Conservation (phyloP, 495 filamentous ascomycete genomes). For the Parathielavia appendiculata region DNA sequence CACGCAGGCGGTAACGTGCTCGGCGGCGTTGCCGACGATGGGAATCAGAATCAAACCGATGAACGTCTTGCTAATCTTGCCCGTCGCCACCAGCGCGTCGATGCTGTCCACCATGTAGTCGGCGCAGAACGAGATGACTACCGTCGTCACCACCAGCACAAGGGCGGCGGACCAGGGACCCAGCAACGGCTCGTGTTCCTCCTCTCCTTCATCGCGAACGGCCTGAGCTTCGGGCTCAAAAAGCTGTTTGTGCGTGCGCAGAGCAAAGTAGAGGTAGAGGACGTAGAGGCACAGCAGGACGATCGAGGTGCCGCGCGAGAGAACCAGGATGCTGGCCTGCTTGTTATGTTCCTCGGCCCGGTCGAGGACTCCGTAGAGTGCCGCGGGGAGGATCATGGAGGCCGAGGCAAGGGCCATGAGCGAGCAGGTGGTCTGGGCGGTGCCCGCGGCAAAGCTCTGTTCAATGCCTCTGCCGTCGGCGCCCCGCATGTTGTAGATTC, state of each 20-base stretch:
- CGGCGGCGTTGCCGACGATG: slow-evolving; percentile 95
- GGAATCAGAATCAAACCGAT: slow-evolving; percentile 93
- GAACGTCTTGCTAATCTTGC: slow-evolving; percentile 89
- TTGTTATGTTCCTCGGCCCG: slow-evolving; percentile 37
- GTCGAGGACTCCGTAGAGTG: slow-evolving; percentile 50
- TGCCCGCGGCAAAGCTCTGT: slow-evolving; percentile 77
- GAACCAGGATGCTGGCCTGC: slow-evolving; percentile 62
- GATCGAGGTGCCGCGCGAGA: slow-evolving; percentile 87
- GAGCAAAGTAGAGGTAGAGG: slow-evolving; percentile 87
- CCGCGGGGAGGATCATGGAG: slow-evolving; percentile 87
- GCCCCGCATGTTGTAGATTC: slow-evolving; percentile 53
- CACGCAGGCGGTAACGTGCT: slow-evolving; percentile 91
- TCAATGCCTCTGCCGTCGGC: slow-evolving; percentile 46
- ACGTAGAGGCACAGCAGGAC: slow-evolving; percentile 85
- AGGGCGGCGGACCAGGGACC: slow-evolving; percentile 65
- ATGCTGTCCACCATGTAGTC: slow-evolving; percentile 93
- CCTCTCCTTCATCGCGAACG: slow-evolving; percentile 38
- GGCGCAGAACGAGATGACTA: slow-evolving; percentile 84
- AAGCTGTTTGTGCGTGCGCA: slow-evolving; percentile 70
- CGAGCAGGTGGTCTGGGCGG: slow-evolving; percentile 93
- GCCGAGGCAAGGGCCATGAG: slow-evolving; percentile 89
- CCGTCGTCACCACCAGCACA: slow-evolving; percentile 69
- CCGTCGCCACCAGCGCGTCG: slow-evolving; percentile 75
- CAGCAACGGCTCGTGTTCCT: slow-evolving; percentile 53
- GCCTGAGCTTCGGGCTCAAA: slow-evolving; percentile 63